A percentile compares a stretch with the other conserved stretches of the same genome.
Evolutionary conservation across 768 basidiomycete genomes (phyloP).

Genomic region (Podaxis sp.): DNA sequence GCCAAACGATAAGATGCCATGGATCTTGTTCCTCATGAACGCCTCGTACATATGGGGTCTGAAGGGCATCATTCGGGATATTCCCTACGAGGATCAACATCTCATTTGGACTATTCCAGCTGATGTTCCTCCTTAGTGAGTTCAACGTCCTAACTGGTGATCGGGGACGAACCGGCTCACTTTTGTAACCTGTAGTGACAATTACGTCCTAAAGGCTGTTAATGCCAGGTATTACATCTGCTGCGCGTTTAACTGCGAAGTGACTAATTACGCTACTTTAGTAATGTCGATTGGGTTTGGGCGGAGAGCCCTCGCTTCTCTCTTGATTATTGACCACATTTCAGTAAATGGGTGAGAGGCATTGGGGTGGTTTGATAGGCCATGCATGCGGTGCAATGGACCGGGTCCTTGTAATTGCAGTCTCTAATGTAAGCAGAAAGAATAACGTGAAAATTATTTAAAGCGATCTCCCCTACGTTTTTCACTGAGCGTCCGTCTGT

Average conservation of each 20-base stretch:
- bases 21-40: constrained; percentile 3
- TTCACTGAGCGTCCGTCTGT: too few relatives aligned
- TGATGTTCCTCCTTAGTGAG: not conserved
- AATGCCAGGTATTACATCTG: not conserved
- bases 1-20: not conserved
- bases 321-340: not conserved
- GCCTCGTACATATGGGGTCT: not conserved
- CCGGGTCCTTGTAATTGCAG: too few relatives aligned
- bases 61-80: not conserved
- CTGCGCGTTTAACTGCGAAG: not conserved
- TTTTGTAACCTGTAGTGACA: not conserved
- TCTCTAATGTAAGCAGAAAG: too few relatives aligned
- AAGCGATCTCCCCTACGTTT: too few relatives aligned
- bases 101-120: not conserved
- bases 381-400: too few relatives aligned
- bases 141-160: not conserved
- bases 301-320: not conserved
- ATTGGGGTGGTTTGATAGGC: too few relatives aligned
- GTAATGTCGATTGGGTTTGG: not conserved
- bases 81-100: not conserved
- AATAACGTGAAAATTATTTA: too few relatives aligned
- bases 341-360: not conserved
- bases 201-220: not conserved
- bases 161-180: not conserved
- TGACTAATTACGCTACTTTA: not conserved